Percentiles rank a stretch among this genome's conserved stretches.
Evolutionary conservation across 352 stramenopile genomes (phyloP).

Genomic region (Halophytophthora polymorphica): DNA sequence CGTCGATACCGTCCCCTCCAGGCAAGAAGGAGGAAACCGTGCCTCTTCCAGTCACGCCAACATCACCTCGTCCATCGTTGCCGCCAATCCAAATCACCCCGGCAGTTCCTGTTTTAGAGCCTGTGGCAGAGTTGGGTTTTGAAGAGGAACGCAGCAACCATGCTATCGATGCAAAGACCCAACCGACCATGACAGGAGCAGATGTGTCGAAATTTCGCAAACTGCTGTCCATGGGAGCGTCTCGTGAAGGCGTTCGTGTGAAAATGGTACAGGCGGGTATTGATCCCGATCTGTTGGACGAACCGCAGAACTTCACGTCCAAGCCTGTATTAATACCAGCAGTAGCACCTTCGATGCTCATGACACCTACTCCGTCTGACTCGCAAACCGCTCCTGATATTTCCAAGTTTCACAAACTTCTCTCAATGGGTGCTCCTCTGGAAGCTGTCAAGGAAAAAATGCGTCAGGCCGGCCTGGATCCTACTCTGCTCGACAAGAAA

Average conservation of each 20-base stretch:
- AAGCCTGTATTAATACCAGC: conserved; percentile 15
- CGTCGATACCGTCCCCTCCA: conserved; percentile 30
- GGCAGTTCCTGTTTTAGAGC: conserved; percentile 3
- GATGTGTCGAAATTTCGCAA: conserved; percentile 90
- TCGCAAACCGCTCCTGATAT: conserved; percentile 22
- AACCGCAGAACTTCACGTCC: conserved; percentile 42
- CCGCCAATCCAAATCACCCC: conserved; percentile 18
- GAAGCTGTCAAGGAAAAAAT: conserved; percentile 74
- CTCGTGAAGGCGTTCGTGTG: conserved; percentile 65
- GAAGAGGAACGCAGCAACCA: conserved; percentile 3
- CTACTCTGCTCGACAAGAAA: conserved; percentile 41
- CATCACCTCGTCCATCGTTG: conserved; percentile 15
- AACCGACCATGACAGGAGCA: conserved; percentile 10
- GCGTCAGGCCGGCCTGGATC: conserved; percentile 56
- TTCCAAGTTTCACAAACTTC: conserved; percentile 90
- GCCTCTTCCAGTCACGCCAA: background rate
- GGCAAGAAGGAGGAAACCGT: conserved; percentile 8
- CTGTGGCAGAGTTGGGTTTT: conserved; percentile 15
- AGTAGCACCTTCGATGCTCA: conserved; percentile 1
- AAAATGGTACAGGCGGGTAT: conserved; percentile 81
- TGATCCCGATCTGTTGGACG: conserved; percentile 51
- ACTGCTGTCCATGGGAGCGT: conserved; percentile 85
- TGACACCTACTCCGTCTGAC: background rate
- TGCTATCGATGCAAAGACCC: conserved; percentile 1
- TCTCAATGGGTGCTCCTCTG: conserved; percentile 70